Base-by-base conservation (phyloP, 2,329 filamentous ascomycete species). In the Aspergillus texensis region DNA sequence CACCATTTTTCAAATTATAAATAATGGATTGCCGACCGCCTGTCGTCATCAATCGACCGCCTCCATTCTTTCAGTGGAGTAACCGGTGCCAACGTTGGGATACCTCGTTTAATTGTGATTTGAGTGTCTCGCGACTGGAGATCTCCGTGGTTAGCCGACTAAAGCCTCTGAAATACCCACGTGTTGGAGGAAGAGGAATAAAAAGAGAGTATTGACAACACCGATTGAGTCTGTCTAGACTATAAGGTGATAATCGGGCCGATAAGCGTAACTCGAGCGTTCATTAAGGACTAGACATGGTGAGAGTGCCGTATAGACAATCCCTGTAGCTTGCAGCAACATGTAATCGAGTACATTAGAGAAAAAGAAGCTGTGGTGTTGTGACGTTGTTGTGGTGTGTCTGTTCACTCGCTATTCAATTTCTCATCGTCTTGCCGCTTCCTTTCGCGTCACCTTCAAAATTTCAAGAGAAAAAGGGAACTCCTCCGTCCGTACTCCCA, bases 41-140 rank as follows among this genome's bases (percentile, higher is more conserved):
- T 59, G 61, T 57, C 61, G 61, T 62, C 61, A 55, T 55, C 52
- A 36, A 62, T 62, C 58, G 36, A 55, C 48, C 34, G 48, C 48
- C 58, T 54, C 52, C 34, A 32, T 39, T 36, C 24, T 36, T 36
- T 39, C 9, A 21, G n/a, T 26, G 52, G 32, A 39, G 32, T 36
- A 30, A 34, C 28, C 28, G 11, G 9, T 54, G 19, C 34, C 34
- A 55, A 11, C 52, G 32, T 39, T 24, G 32, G 32, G 52, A 52
- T 32, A 34, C 8, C 16, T 30, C 19, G 19, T 52, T 32, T n/a
- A n/a, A 32, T 21, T 52, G 26, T 32, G 28, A 52, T 52, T 52
- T 26, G n/a, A 55, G 21, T 26, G n/a, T 6, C n/a, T 26, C n/a
- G 52, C n/a, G 12, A 36, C 30, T 39, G 6, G 52, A 39, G 12